A percentile compares a stretch with the other conserved stretches of the same genome.
These are phyloP conservation scores for Lantana camara DNA, from an alignment of 257 asterid species.

Conservation along the genomic window DNA sequence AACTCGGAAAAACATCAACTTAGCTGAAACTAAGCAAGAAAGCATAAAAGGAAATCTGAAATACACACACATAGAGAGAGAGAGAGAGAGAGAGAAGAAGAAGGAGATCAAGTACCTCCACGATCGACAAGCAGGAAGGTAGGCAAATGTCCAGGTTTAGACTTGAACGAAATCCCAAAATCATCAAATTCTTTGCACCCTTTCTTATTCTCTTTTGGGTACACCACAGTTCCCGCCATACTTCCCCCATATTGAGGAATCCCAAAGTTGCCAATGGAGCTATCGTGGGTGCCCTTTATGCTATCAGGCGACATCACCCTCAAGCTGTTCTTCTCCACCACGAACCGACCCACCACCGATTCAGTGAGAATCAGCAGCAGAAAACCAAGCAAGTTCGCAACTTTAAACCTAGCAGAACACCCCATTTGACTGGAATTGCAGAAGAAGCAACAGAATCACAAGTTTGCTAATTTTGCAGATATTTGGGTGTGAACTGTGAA, in stretches of 20 bases:
- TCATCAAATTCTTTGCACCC: constrained; percentile 75
- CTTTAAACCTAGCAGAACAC: constrained; percentile 36
- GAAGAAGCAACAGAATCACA: constrained; percentile 17
- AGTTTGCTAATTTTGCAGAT: constrained; percentile 5
- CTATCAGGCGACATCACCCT: constrained; percentile 84
- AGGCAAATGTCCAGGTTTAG: constrained; percentile 86
- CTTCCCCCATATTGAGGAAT: constrained; percentile 98
- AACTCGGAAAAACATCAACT: constrained; percentile 11
- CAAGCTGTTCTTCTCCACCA: constrained; percentile 97
- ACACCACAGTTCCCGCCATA: constrained; percentile 81
- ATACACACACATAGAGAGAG: neutral
- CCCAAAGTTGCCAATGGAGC: constrained; percentile 97
- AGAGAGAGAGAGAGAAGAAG: no score
- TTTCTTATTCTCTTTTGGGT: constrained; percentile 67
- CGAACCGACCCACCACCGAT: constrained; percentile 64
- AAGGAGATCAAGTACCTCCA: constrained; percentile 57
- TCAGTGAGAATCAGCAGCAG: constrained; percentile 44
- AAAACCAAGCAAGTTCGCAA: constrained; percentile 48
- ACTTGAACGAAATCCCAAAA: constrained; percentile 64
- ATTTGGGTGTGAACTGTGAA: neutral
- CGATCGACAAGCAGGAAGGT: constrained; percentile 88
- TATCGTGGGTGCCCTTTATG: constrained; percentile 78
- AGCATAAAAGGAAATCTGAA: constrained; percentile 1
- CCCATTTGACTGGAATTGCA: constrained; percentile 52
- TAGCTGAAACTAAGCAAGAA: constrained; percentile 18